These are phyloP conservation scores for Gremmenia infestans DNA, from an alignment of 2,329 filamentous ascomycete species.

Conservation along the genomic window DNA sequence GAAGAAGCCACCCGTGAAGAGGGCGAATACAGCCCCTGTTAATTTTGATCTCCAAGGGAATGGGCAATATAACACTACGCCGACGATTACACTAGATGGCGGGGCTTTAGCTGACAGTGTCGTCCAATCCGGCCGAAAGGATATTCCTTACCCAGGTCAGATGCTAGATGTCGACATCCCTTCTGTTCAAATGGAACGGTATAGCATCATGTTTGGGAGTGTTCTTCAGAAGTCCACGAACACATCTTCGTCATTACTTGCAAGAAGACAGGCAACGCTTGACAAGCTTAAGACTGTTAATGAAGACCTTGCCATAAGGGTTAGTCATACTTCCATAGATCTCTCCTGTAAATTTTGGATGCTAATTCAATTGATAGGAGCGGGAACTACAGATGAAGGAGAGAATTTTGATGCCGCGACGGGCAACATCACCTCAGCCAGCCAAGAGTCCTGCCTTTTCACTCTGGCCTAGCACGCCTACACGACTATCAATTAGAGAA, in stretches of 20 bases:
- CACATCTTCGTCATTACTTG: constrained; percentile 38
- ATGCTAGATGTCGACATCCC: constrained; percentile 77
- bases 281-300: constrained; percentile 52
- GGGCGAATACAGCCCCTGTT: constrained; percentile 25
- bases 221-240: constrained; percentile 49
- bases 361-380: constrained; percentile 30
- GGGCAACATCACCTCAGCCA: constrained; percentile 47
- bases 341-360: constrained; percentile 5
- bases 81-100: constrained; percentile 23
- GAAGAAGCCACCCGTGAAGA: constrained; percentile 22
- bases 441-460: constrained; percentile 41
- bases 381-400: constrained; percentile 31
- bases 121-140: neutral
- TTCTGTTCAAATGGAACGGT: constrained; percentile 74
- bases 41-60: constrained; percentile 19
- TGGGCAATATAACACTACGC: constrained; percentile 16
- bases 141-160: constrained; percentile 21
- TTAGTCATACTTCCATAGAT: constrained; percentile 14
- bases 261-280: constrained; percentile 54
- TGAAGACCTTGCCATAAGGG: constrained; percentile 38
- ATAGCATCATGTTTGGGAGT: constrained; percentile 87
- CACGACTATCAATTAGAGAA: constrained; percentile 13
- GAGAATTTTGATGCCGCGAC: constrained; percentile 32
- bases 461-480: constrained; percentile 32
- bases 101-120: constrained; percentile 8